Evolutionary conservation across 2,329 filamentous ascomycete genomes (phyloP).

Genomic region (Cryphonectria parasitica): DNA sequence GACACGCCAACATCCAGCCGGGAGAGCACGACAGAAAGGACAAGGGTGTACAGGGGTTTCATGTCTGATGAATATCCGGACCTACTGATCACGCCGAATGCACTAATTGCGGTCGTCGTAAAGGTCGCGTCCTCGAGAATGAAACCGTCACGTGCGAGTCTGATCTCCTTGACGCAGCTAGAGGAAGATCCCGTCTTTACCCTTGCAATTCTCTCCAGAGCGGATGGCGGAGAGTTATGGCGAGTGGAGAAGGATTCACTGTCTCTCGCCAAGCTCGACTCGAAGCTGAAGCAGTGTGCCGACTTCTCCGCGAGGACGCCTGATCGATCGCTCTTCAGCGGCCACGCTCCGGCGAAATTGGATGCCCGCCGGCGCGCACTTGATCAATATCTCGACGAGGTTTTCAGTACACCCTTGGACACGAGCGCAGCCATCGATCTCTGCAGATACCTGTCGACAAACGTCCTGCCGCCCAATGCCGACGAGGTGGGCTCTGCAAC

Average conservation of each 20-base stretch:
- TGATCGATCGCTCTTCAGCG: conserved; percentile 83
- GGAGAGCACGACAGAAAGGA: conserved; percentile 46
- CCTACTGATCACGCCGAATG: conserved; percentile 83
- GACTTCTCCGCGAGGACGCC: conserved; percentile 77
- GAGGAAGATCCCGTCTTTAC: conserved; percentile 96
- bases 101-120: conserved; percentile 81
- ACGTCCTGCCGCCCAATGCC: conserved; percentile 64
- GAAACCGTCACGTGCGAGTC: conserved; percentile 85
- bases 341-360: conserved; percentile 90
- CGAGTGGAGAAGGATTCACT: conserved; percentile 89
- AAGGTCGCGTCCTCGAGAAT: conserved; percentile 93
- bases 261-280: conserved; percentile 80
- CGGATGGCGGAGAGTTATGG: conserved; percentile 81
- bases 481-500: conserved; percentile 54
- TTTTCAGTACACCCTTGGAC: conserved; percentile 83
- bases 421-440: conserved; percentile 76
- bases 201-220: conserved; percentile 79
- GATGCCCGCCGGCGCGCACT: conserved; percentile 82
- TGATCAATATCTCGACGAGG: conserved; percentile 81
- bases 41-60: conserved; percentile 73
- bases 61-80: conserved; percentile 86
- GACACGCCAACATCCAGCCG: conserved; percentile 40
- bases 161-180: conserved; percentile 75
- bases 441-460: conserved; percentile 82
- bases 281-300: conserved; percentile 75